Conservation (phyloP, 805 yeast genomes). For the Clavispora fructus region DNA sequence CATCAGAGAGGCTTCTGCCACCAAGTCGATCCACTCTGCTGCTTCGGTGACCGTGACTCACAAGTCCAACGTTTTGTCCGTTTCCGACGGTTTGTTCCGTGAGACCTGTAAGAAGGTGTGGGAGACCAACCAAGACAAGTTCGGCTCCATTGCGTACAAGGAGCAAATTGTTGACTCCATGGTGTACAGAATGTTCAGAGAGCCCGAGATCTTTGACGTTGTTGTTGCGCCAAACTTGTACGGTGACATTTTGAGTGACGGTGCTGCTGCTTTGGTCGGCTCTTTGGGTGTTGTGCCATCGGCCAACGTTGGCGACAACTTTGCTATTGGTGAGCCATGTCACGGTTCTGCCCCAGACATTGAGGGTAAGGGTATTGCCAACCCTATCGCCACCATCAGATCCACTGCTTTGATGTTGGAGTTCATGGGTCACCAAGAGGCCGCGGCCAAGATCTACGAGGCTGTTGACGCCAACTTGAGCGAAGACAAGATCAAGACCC, state of each 20-base stretch:
- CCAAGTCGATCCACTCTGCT: constrained; percentile 28
- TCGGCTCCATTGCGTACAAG: constrained; percentile 59
- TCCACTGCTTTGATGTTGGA: constrained; percentile 97
- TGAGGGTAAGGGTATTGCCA: constrained; percentile 89
- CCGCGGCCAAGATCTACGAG: constrained; percentile 86
- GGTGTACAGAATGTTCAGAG: constrained; percentile 99
- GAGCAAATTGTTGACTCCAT: constrained; percentile 98
- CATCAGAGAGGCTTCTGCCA: constrained; percentile 57
- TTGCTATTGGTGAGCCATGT: constrained; percentile 98
- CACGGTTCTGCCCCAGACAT: constrained; percentile 99
- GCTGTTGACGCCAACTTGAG: constrained; percentile 92
- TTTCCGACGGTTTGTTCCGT: constrained; percentile 92
- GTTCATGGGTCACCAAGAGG: constrained; percentile 84
- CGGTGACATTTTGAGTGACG: constrained; percentile 95
- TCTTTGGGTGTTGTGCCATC: constrained; percentile 97
- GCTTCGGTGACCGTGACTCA: constrained; percentile 89
- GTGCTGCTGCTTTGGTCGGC: constrained; percentile 97
- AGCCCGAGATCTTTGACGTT: constrained; percentile 95
- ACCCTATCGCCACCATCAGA: constrained; percentile 97
- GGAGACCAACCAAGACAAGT: constrained; percentile 52
- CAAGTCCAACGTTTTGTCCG: constrained; percentile 90
- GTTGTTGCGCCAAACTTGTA: constrained; percentile 98
- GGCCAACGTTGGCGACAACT: constrained; percentile 93
- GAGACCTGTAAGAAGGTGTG: constrained; percentile 69
- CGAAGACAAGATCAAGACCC: constrained; percentile 77